phyloP scores from a whole-genome alignment of 78 protist genomes.

The Chrysochromulina parva region DNA sequence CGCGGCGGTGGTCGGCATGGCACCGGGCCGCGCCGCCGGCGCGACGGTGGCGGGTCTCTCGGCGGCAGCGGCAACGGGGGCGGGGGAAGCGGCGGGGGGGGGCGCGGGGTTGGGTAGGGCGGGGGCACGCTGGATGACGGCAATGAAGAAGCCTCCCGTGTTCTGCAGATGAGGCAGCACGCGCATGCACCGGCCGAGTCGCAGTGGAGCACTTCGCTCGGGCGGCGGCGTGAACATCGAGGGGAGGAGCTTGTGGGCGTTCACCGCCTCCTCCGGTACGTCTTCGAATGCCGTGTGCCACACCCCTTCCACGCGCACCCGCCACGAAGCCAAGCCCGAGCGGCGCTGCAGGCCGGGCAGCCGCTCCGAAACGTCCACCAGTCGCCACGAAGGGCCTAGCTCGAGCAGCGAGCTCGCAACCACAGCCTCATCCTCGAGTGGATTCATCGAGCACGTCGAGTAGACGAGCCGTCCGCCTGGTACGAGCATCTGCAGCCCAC shows the following conservation, averaged over 20 bases:
- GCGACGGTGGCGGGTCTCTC: neutral
- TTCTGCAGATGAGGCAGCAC: constrained; percentile 64
- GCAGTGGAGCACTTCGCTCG: neutral
- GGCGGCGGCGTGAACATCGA: constrained; percentile 5
- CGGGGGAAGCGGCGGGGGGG: neutral
- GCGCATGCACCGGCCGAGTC: constrained; percentile 40
- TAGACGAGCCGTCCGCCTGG: constrained; percentile 51
- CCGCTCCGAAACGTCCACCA: constrained; percentile 70
- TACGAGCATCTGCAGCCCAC: constrained; percentile 72
- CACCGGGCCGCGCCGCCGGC: neutral
- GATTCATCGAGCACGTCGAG: constrained; percentile 67
- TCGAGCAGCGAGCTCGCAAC: constrained; percentile 4
- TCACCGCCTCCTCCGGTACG: neutral
- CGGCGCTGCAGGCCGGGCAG: constrained; percentile 69
- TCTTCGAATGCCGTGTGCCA: neutral
- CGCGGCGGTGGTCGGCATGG: neutral
- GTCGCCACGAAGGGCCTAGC: neutral
- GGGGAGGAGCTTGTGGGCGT: neutral
- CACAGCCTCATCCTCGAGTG: constrained; percentile 65
- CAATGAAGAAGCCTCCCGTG: constrained; percentile 79
- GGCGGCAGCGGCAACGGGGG: neutral
- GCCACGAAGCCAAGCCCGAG: constrained; percentile 80
- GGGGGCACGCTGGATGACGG: constrained; percentile 27
- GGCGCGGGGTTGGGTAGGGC: neutral
- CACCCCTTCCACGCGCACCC: neutral